Evolutionary conservation across 2,329 filamentous ascomycete genomes (phyloP).

Genomic region (Colletotrichum scovillei): DNA sequence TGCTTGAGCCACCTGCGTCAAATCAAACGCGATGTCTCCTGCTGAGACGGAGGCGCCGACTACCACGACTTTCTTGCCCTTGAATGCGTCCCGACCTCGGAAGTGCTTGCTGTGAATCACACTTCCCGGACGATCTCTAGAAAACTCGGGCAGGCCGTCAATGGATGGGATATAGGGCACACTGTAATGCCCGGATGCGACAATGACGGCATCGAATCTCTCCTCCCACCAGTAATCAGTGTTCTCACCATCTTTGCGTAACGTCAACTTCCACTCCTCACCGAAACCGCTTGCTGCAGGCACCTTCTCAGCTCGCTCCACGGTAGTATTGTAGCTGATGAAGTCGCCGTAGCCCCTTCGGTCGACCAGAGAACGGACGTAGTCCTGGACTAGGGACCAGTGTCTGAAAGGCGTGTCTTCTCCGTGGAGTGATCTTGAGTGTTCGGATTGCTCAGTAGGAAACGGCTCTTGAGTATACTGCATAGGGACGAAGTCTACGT

Average conservation of each 20-base stretch:
- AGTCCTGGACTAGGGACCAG: slow-evolving; percentile 66
- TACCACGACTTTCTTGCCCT: slow-evolving; percentile 65
- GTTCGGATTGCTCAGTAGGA: slow-evolving; percentile 47
- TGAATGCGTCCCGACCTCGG: slow-evolving; percentile 56
- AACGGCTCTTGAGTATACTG: slow-evolving; percentile 68
- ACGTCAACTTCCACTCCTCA: slow-evolving; percentile 62
- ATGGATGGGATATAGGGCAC: slow-evolving; percentile 67
- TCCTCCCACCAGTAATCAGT: slow-evolving; percentile 72
- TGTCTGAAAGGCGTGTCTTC: slow-evolving; percentile 70
- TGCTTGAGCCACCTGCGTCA: slow-evolving; percentile 55
- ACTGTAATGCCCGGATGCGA: slow-evolving; percentile 70
- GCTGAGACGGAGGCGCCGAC: slow-evolving; percentile 75
- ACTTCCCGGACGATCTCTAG: slow-evolving; percentile 56
- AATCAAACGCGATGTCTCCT: slow-evolving; percentile 68
- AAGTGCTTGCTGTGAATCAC: slow-evolving; percentile 68
- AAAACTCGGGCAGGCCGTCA: slow-evolving; percentile 59
- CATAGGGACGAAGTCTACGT: slow-evolving; percentile 70
- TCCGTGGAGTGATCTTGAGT: slow-evolving; percentile 57
- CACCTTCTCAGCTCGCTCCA: slow-evolving; percentile 67
- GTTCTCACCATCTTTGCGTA: slow-evolving; percentile 53
- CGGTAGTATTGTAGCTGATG: slow-evolving; percentile 68
- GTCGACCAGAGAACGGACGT: slow-evolving; percentile 63
- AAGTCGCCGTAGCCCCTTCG: slow-evolving; percentile 64
- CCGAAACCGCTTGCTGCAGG: slow-evolving; percentile 36
- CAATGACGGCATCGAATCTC: slow-evolving; percentile 69